Percentiles rank a stretch among this genome's conserved stretches.
Conservation (phyloP, 176 grass and related monocot genomes). For the Miscanthus lutarioriparius region DNA sequence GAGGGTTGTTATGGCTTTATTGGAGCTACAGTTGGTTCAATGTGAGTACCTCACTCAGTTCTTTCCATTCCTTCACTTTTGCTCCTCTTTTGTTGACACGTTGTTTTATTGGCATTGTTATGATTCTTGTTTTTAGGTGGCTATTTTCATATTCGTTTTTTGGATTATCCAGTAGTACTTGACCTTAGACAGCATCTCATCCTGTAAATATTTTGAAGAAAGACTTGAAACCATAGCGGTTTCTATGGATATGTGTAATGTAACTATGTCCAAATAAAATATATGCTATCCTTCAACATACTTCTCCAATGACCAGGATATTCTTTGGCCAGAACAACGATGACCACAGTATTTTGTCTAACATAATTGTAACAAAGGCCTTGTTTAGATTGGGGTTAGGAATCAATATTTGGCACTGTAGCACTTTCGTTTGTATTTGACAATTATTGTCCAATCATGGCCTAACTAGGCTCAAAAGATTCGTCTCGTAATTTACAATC, state of each 20-base stretch:
- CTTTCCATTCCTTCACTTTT: slow-evolving; percentile 1
- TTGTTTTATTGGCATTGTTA: background rate
- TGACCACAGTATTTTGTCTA: background rate
- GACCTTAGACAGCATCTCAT: background rate
- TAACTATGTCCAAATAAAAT: slow-evolving; percentile 18
- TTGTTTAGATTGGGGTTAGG: no score
- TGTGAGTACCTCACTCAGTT: slow-evolving; percentile 46
- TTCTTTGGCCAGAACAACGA: background rate
- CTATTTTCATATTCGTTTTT: background rate
- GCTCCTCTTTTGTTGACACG: background rate
- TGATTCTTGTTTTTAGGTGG: background rate
- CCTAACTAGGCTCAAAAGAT: no score
- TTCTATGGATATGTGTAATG: background rate
- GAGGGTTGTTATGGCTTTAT: slow-evolving; percentile 79
- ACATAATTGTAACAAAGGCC: background rate
- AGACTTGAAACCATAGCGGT: background rate
- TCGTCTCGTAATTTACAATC: no score
- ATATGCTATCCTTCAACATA: background rate
- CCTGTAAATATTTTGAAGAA: background rate
- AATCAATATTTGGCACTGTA: no score
- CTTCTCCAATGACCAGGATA: background rate
- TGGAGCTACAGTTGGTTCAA: slow-evolving; percentile 76
- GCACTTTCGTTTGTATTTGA: no score
- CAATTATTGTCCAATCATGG: no score
- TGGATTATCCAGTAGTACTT: background rate